phyloP scores from a whole-genome alignment of 371 early-diverging fungal genomes.

The Choanephora cucurbitarum region DNA sequence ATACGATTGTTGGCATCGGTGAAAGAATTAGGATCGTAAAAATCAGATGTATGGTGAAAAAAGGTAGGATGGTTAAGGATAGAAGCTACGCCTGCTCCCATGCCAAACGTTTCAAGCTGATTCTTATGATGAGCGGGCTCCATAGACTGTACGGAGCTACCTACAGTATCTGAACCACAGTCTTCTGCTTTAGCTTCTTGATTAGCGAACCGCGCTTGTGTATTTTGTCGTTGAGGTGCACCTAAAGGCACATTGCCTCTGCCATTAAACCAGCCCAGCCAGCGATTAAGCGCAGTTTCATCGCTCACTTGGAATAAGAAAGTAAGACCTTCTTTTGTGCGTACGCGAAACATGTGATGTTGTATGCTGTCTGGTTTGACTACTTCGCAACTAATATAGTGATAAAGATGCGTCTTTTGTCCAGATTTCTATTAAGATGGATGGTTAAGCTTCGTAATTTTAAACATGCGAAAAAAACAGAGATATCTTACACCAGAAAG shows the following conservation, averaged over 20 bases:
- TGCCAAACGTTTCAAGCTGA: background rate
- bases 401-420: conserved; percentile 24
- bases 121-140: background rate
- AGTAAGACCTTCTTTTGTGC: conserved; percentile 19
- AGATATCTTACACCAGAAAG: conserved; percentile 38
- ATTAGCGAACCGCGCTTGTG: background rate
- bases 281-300: conserved; percentile 31
- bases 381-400: conserved; percentile 30
- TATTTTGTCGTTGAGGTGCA: background rate
- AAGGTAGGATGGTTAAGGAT: background rate
- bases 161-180: background rate
- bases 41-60: background rate
- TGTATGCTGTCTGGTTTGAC: conserved; percentile 12
- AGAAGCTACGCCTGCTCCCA: background rate
- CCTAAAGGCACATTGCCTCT: background rate
- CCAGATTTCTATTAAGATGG: conserved; percentile 25
- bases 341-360: conserved; percentile 36
- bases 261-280: conserved; percentile 43
- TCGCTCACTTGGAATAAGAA: conserved; percentile 49
- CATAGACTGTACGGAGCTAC: background rate
- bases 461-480: too few relatives aligned
- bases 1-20: background rate
- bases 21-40: background rate
- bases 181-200: background rate
- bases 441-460: background rate